Conservation (phyloP, 1,284 basidiomycete species). For the Polyporus tsugae region DNA sequence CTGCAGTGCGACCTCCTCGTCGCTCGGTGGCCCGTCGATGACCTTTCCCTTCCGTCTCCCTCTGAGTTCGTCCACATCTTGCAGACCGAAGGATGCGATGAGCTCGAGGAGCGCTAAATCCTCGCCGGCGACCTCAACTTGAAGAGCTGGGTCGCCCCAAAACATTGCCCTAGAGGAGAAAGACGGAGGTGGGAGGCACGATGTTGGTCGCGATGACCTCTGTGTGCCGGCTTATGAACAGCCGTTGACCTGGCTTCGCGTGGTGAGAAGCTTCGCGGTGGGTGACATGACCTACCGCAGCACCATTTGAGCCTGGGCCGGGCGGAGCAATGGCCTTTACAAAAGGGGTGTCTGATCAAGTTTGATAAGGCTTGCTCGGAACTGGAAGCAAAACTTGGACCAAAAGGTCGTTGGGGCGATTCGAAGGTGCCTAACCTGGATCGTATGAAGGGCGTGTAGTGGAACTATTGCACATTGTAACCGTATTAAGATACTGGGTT, state of each 20-base stretch:
- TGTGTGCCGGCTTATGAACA: constrained; percentile 1
- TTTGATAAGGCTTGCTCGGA: neutral
- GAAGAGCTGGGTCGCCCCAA: neutral
- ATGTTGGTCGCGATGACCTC: neutral
- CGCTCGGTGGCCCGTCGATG: constrained; percentile 43
- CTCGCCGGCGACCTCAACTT: neutral
- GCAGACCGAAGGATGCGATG: constrained; percentile 43
- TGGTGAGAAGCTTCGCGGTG: neutral
- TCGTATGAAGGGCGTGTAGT: neutral
- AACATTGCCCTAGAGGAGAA: neutral
- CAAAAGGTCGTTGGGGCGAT: too few relatives aligned
- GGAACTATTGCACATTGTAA: neutral
- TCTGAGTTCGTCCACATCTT: constrained; percentile 51
- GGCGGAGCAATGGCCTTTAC: too few relatives aligned
- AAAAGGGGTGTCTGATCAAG: neutral
- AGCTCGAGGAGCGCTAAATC: constrained; percentile 20
- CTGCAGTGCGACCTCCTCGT: constrained; percentile 58
- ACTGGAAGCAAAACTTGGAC: too few relatives aligned
- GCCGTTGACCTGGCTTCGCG: neutral
- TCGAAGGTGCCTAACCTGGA: neutral
- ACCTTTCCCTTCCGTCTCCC: constrained; percentile 50
- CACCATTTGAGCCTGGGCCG: neutral
- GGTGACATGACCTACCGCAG: constrained; percentile 12
- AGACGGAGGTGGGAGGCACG: neutral
- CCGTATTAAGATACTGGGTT: neutral